Percentiles rank a stretch among this genome's conserved stretches.
Conservation (phyloP, 805 yeast genomes). For the Lipomyces sp. region DNA sequence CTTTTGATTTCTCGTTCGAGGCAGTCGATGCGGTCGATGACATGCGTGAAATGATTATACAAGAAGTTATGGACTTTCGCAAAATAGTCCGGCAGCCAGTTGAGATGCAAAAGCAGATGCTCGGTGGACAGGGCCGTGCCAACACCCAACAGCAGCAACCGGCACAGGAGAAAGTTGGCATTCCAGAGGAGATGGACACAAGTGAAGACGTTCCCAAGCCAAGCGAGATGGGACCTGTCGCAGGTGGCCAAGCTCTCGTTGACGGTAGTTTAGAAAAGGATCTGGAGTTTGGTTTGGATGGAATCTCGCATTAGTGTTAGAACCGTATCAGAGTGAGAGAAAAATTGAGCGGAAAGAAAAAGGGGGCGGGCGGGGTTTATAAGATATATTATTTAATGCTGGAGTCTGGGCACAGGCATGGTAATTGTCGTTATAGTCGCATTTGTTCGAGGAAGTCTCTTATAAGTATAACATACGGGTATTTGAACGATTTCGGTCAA, state of each 20-base stretch:
- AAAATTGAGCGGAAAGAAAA: no score
- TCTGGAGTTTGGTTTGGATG: constrained; percentile 69
- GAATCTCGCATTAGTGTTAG: constrained; percentile 40
- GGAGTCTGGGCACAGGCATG: background rate
- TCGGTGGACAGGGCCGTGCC: constrained; percentile 42
- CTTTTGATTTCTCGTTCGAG: constrained; percentile 88
- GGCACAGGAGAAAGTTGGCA: constrained; percentile 42
- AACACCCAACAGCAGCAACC: constrained; percentile 4
- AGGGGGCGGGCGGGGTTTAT: background rate
- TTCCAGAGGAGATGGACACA: constrained; percentile 40
- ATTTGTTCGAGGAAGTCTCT: background rate
- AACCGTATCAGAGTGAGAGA: background rate
- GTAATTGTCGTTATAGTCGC: background rate
- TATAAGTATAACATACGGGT: background rate
- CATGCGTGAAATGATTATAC: constrained; percentile 76
- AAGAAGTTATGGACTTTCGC: constrained; percentile 79
- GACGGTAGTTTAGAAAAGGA: constrained; percentile 63
- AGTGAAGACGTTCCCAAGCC: constrained; percentile 41
- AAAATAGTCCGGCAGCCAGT: constrained; percentile 80
- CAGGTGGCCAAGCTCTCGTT: constrained; percentile 46
- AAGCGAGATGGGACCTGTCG: constrained; percentile 54
- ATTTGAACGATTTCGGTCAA: background rate
- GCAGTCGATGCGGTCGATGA: constrained; percentile 75
- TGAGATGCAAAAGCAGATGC: constrained; percentile 55
- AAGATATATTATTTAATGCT: background rate